A percentile compares a stretch with the other conserved stretches of the same genome.
These are phyloP conservation scores for Kwoniella shandongensis DNA, from an alignment of 768 basidiomycete genomes.

Conservation along the genomic window DNA sequence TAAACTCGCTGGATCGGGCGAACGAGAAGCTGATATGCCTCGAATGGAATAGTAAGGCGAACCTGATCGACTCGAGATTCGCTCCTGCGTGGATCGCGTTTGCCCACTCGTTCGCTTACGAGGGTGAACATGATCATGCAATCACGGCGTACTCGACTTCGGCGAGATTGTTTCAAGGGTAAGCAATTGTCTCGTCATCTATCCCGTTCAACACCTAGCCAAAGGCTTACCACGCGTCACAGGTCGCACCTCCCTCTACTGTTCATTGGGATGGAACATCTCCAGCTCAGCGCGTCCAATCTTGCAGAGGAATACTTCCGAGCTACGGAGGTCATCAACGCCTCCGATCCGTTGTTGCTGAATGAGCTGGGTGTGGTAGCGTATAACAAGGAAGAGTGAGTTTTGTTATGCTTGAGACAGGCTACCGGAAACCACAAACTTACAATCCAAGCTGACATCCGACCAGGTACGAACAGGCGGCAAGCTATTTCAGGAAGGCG, in stretches of 20 bases:
- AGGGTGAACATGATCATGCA: conserved; percentile 98
- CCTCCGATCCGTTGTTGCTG: conserved; percentile 80
- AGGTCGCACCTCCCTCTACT: conserved; percentile 94
- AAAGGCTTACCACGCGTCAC: not conserved
- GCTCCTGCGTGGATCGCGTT: conserved; percentile 97
- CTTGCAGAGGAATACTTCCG: conserved; percentile 85
- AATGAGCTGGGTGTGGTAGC: conserved; percentile 94
- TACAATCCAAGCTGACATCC: not conserved
- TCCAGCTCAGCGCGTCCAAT: conserved; percentile 75
- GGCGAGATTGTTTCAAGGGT: conserved; percentile 93
- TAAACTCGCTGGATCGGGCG: not conserved
- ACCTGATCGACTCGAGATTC: conserved; percentile 92
- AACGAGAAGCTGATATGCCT: conserved; percentile 12
- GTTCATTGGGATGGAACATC: conserved; percentile 98
- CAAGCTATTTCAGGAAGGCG: conserved; percentile 68
- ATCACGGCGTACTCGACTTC: conserved; percentile 98
- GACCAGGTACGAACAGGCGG: conserved; percentile 71
- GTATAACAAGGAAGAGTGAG: conserved; percentile 77
- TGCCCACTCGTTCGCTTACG: conserved; percentile 93
- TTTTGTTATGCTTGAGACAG: not conserved
- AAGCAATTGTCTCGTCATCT: not conserved
- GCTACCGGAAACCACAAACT: not conserved
- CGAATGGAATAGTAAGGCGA: conserved; percentile 71
- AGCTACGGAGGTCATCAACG: conserved; percentile 75
- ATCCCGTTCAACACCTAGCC: not conserved